Evolutionary conservation across 2,329 filamentous ascomycete species (phyloP).

Genomic region (Scedosporium boydii): DNA sequence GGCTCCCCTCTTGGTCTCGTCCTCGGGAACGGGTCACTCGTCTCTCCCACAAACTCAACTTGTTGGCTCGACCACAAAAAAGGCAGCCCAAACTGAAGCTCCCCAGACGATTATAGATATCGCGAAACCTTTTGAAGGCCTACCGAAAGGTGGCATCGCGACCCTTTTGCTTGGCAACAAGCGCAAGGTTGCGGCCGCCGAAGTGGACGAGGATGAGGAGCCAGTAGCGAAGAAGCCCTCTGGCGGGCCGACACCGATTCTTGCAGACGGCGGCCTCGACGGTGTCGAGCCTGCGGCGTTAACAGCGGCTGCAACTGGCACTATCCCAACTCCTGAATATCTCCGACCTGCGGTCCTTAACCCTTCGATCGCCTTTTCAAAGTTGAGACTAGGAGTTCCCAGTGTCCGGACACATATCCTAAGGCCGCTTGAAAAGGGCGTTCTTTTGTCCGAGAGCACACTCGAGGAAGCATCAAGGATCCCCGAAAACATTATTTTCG

Average conservation of each 20-base stretch:
- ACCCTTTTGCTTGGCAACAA: conserved; percentile 89
- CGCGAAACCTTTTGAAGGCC: conserved; percentile 85
- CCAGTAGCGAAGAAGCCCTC: conserved; percentile 40
- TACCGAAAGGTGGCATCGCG: conserved; percentile 81
- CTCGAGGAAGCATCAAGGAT: conserved; percentile 53
- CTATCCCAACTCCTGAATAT: conserved; percentile 68
- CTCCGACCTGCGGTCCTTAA: conserved; percentile 81
- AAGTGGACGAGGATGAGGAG: conserved; percentile 67
- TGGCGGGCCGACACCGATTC: conserved; percentile 62
- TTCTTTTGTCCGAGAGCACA: conserved; percentile 41
- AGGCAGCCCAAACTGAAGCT: conserved; percentile 54
- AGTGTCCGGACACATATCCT: conserved; percentile 76
- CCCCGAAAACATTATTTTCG: conserved; percentile 67
- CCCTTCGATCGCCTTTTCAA: conserved; percentile 70
- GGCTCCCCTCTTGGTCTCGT: conserved; percentile 82
- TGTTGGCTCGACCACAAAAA: conserved; percentile 63
- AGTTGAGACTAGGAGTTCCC: conserved; percentile 78
- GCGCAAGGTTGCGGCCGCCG: conserved; percentile 64
- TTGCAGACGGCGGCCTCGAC: conserved; percentile 60
- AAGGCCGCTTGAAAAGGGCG: conserved; percentile 64
- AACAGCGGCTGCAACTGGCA: conserved; percentile 46
- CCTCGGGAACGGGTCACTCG: conserved; percentile 76
- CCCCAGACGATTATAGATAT: conserved; percentile 81
- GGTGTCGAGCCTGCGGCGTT: conserved; percentile 69
- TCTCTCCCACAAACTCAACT: conserved; percentile 83